Evolutionary conservation across 257 asterid species (phyloP).

Genomic region (Capsicum pubescens): DNA sequence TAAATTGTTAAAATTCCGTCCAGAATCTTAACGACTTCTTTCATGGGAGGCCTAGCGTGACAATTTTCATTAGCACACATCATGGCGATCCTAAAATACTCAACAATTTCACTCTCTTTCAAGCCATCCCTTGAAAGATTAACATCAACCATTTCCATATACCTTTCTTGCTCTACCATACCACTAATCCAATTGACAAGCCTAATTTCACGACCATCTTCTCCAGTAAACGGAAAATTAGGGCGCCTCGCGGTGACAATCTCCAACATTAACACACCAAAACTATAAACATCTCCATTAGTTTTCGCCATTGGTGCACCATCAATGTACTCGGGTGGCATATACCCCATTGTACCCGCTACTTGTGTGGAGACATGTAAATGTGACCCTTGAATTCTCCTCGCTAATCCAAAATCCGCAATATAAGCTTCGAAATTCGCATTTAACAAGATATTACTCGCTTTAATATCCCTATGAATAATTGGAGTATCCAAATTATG

Average conservation of each 20-base stretch:
- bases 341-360: conserved; percentile 95
- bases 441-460: conserved; percentile 70
- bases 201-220: conserved; percentile 70
- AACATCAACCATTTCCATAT: conserved; percentile 70
- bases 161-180: conserved; percentile 49
- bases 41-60: conserved; percentile 63
- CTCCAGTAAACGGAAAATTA: conserved; percentile 64
- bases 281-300: conserved; percentile 79
- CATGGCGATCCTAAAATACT: conserved; percentile 57
- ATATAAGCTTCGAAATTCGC: conserved; percentile 64
- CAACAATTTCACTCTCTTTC: conserved; percentile 42
- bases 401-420: conserved; percentile 88
- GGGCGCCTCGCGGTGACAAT: conserved; percentile 71
- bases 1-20: conserved; percentile 37
- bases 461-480: conserved; percentile 80
- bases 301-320: conserved; percentile 67
- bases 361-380: conserved; percentile 87
- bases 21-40: conserved; percentile 58
- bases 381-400: conserved; percentile 64
- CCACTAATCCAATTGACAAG: conserved; percentile 59
- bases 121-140: conserved; percentile 47
- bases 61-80: conserved; percentile 54
- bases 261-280: conserved; percentile 78
- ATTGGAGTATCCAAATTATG: conserved; percentile 63
- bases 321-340: conserved; percentile 83